These are phyloP conservation scores for Gaeumannomyces sp. DNA, from an alignment of 2,329 filamentous ascomycete genomes.

Conservation along the genomic window DNA sequence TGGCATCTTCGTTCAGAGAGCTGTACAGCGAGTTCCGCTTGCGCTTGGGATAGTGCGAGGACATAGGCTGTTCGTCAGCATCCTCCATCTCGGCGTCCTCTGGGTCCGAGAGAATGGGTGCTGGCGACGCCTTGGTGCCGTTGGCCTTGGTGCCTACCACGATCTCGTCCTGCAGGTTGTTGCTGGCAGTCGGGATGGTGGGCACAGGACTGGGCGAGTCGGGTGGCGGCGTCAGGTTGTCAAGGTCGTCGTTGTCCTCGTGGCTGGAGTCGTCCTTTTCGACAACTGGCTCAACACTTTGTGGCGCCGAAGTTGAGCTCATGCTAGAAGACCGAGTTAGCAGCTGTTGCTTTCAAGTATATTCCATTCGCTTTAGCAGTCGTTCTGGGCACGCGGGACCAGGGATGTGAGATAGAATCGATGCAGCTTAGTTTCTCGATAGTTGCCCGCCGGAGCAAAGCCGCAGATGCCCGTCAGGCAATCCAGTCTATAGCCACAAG, in stretches of 20 bases:
- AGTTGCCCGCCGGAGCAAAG: background rate
- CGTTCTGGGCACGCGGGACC: background rate
- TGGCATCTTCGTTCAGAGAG: conserved; percentile 42
- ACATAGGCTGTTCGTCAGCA: conserved; percentile 24
- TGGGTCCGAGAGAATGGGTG: conserved; percentile 25
- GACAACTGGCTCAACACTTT: background rate
- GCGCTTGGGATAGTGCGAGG: conserved; percentile 45
- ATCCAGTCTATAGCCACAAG: background rate
- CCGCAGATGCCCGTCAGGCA: background rate
- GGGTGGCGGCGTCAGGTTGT: conserved; percentile 39
- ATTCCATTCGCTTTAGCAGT: background rate
- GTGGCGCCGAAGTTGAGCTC: background rate
- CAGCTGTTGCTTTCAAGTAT: background rate
- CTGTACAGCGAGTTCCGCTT: conserved; percentile 47
- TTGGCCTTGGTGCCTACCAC: conserved; percentile 41
- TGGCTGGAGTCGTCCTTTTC: conserved; percentile 24
- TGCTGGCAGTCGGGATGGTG: conserved; percentile 27
- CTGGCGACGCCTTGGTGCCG: conserved; percentile 30
- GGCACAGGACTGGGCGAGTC: conserved; percentile 21
- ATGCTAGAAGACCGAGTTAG: background rate
- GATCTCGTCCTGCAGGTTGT: conserved; percentile 45
- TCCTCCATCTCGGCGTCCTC: conserved; percentile 41
- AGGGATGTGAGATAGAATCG: background rate
- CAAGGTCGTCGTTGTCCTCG: conserved; percentile 31
- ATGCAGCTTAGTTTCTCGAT: background rate